Base-by-base conservation (phyloP, 345 rosid species). In the Sisymbrium altissimum region DNA sequence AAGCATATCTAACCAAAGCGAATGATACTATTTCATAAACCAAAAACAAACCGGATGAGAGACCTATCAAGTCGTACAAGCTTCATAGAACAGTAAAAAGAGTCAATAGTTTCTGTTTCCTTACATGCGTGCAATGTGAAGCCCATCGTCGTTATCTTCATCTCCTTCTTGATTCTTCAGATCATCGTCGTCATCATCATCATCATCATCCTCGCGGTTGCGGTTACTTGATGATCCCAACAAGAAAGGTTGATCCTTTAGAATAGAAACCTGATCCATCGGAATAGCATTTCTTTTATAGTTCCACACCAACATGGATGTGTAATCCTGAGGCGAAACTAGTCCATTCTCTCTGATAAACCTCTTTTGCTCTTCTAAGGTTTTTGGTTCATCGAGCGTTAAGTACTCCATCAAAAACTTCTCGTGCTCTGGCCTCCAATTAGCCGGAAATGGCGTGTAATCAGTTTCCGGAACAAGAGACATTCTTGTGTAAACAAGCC, bases 291-390 rank as follows among this genome's bases (percentile, higher is more conserved):
- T 94, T 81, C 95, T 81, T 73, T 91, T 94, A 75, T 91, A 94
- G 86, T 89, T 91, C 98, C 98, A 94, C 40, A 94, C 97, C 63
- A 94, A 89, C 97, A 94, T 91, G 3, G 96, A 88, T 39, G 86
- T 72, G 72, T 87, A 91, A 73, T 94, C 96, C 73, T 91, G 97
- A 43, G 98, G 86, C 5, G 98, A 94, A 71, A 95, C 83, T 30
- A 95, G 91, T 15, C 99, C 98, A 25, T 85, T 89, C 70, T 85
- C 97, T 63, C 77, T 78, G 18, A 95, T 87, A 78, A 81, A 81
- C 30, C 64, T 66, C 75, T 79, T 82, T 73, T 88, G 97, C 83
- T 88, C 94, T 81, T 87, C 97, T 61, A 95, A 44, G 4, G 89
- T 89, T 75, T 82, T 88, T 13, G 91, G 87, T 54, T 90, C 91